These are phyloP conservation scores for Diaporthe sp. DNA, from an alignment of 2,329 filamentous ascomycete genomes.

Conservation along the genomic window DNA sequence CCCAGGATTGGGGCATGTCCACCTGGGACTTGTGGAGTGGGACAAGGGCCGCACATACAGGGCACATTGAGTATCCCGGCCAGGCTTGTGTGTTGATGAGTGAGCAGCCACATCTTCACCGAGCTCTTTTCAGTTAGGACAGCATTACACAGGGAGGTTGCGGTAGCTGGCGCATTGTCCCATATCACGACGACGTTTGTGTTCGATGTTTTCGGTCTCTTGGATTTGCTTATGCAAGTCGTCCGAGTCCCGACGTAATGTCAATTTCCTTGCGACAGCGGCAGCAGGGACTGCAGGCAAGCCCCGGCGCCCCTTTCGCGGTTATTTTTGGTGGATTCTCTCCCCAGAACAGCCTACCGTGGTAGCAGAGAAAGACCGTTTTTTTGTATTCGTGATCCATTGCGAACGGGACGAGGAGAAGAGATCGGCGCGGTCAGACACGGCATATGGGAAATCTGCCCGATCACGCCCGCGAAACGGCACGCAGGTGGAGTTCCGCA, in stretches of 20 bases:
- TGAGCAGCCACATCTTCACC: constrained; percentile 33
- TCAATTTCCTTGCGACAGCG: background rate
- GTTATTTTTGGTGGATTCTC: background rate
- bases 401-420: background rate
- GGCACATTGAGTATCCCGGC: background rate
- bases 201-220: constrained; percentile 4
- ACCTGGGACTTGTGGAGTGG: constrained; percentile 26
- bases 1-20: constrained; percentile 23
- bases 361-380: background rate
- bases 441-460: background rate
- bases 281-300: background rate
- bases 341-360: background rate
- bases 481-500: background rate
- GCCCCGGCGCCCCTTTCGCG: background rate
- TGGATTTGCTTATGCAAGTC: background rate
- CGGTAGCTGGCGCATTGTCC: constrained; percentile 19
- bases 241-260: background rate
- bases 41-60: constrained; percentile 19
- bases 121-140: constrained; percentile 20
- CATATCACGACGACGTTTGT: constrained; percentile 5
- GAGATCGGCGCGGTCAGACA: background rate
- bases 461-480: background rate
- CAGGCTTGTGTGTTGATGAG: constrained; percentile 17
- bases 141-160: background rate
- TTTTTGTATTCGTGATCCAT: background rate